phyloP scores from a whole-genome alignment of 2,329 filamentous ascomycete species.

The Penicillium sp. region DNA sequence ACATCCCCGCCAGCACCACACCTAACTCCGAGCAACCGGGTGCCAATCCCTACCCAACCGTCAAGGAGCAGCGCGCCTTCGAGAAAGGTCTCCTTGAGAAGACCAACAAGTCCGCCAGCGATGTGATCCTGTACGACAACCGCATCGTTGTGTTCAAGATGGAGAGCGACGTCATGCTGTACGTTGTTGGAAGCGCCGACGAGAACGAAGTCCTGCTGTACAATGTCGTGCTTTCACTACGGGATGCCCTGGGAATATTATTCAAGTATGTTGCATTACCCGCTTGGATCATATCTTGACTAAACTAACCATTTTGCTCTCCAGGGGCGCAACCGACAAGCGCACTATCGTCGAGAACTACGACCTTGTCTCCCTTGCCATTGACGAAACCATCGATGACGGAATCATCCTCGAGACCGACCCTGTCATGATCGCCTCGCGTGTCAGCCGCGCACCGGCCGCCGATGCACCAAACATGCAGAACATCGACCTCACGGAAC shows the following conservation, averaged over 20 bases:
- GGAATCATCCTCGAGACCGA: constrained; percentile 98
- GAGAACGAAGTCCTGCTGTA: constrained; percentile 98
- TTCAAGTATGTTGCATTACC: constrained; percentile 69
- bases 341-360: constrained; percentile 98
- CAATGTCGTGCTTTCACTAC: constrained; percentile 86
- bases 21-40: constrained; percentile 62
- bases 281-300: not conserved
- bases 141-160: constrained; percentile 96
- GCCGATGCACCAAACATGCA: constrained; percentile 87
- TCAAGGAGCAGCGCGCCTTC: constrained; percentile 94
- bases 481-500: constrained; percentile 92
- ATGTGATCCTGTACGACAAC: constrained; percentile 98
- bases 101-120: constrained; percentile 90
- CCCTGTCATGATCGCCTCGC: constrained; percentile 86
- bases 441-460: constrained; percentile 87
- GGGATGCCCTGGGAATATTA: constrained; percentile 85
- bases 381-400: constrained; percentile 94
- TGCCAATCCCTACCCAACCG: constrained; percentile 77
- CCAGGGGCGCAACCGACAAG: constrained; percentile 92
- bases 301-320: constrained; percentile 18
- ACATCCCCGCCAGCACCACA: constrained; percentile 61
- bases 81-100: constrained; percentile 96
- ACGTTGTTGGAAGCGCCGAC: constrained; percentile 85
- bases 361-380: constrained; percentile 87
- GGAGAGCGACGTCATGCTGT: constrained; percentile 95